A percentile compares a stretch with the other conserved stretches of the same genome.
These are phyloP conservation scores for Wickerhamiella cacticola DNA, from an alignment of 805 yeast genomes.

Conservation along the genomic window DNA sequence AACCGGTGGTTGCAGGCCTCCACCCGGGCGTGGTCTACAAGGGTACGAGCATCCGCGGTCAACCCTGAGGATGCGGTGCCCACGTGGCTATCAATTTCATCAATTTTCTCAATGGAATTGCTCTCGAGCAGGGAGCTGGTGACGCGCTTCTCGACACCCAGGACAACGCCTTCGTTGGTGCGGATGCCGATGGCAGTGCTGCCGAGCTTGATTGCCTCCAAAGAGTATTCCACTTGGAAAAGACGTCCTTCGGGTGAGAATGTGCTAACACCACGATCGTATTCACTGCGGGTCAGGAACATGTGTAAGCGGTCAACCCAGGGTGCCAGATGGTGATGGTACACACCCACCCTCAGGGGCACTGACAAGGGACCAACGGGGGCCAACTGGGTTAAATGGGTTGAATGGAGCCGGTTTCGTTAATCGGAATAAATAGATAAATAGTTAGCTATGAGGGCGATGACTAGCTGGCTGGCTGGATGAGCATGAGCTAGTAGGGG, in stretches of 20 bases:
- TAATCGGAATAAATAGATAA: no score
- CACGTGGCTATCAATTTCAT: slow-evolving; percentile 84
- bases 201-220: slow-evolving; percentile 94
- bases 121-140: slow-evolving; percentile 85
- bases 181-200: slow-evolving; percentile 96
- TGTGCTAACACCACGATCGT: slow-evolving; percentile 97
- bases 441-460: no score
- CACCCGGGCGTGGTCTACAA: slow-evolving; percentile 97
- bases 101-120: slow-evolving; percentile 87
- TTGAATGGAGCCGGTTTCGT: no score
- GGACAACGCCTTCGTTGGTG: slow-evolving; percentile 88
- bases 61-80: slow-evolving; percentile 99
- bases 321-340: not conserved
- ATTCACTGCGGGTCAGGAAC: slow-evolving; percentile 99
- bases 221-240: slow-evolving; percentile 94
- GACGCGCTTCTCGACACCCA: slow-evolving; percentile 95
- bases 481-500: not conserved
- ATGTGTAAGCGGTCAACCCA: slow-evolving; percentile 30
- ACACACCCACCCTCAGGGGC: not conserved
- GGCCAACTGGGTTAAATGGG: not conserved
- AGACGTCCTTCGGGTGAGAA: slow-evolving; percentile 98
- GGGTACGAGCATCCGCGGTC: slow-evolving; percentile 96
- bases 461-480: no score
- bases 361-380: not conserved
- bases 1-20: slow-evolving; percentile 69